Conservation (phyloP, 768 basidiomycete genomes). For the Collybia mongolica region DNA sequence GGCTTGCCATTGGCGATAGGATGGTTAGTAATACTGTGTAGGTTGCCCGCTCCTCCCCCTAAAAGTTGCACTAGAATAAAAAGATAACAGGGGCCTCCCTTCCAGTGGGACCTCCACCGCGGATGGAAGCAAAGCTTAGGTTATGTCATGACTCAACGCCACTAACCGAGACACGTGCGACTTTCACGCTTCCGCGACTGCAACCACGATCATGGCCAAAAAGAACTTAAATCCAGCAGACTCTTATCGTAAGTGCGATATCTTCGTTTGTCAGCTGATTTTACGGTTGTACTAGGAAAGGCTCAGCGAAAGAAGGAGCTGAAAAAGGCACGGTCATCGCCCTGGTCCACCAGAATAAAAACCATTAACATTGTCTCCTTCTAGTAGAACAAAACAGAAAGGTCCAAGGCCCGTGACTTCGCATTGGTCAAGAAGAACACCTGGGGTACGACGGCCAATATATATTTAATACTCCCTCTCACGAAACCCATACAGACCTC, state of each 20-base stretch:
- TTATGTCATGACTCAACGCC: constrained; percentile 37
- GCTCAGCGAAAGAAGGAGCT: constrained; percentile 91
- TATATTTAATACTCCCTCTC: not conserved
- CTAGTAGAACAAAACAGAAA: constrained; percentile 88
- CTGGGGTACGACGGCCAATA: constrained; percentile 45
- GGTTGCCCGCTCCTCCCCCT: constrained; percentile 7
- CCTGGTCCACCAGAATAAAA: constrained; percentile 3
- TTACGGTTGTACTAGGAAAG: constrained; percentile 60
- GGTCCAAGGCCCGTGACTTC: constrained; percentile 82
- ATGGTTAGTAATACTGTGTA: constrained; percentile 1
- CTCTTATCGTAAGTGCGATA: constrained; percentile 66
- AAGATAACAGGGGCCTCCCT: constrained; percentile 41
- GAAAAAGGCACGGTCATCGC: constrained; percentile 69
- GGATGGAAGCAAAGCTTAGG: constrained; percentile 20
- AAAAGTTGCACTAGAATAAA: constrained; percentile 10
- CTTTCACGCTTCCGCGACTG: constrained; percentile 7
- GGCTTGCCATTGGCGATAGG: constrained; percentile 33
- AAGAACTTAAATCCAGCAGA: constrained; percentile 94
- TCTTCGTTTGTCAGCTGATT: not conserved
- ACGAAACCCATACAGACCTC: constrained; percentile 49
- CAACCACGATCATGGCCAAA: constrained; percentile 65
- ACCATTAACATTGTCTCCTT: constrained; percentile 19
- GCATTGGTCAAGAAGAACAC: constrained; percentile 96
- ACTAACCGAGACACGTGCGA: constrained; percentile 29
- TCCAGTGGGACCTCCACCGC: constrained; percentile 41